phyloP scores from a whole-genome alignment of 2,329 filamentous ascomycete genomes.

The Cladosporium austrohemisphaericum region DNA sequence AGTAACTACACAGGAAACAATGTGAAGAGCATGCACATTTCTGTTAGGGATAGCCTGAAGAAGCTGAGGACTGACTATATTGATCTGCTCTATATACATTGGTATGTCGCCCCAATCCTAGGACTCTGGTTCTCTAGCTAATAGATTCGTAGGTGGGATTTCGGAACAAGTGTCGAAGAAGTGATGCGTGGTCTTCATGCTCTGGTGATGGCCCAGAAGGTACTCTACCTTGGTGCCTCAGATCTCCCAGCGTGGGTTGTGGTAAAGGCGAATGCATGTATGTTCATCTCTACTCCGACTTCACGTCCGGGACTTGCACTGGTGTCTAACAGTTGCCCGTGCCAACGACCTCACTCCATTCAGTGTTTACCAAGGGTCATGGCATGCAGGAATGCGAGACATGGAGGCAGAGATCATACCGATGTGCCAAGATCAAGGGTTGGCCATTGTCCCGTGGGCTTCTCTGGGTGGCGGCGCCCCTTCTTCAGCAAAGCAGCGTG shows the following conservation, averaged over 20 bases:
- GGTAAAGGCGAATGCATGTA: slow-evolving; percentile 28
- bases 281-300: too few species aligned
- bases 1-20: too few species aligned
- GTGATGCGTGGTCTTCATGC: slow-evolving; percentile 38
- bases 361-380: slow-evolving; percentile 37
- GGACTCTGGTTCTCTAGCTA: too few species aligned
- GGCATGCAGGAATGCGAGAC: slow-evolving; percentile 36
- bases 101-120: too few species aligned
- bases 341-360: slow-evolving; percentile 38
- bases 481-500: too few species aligned
- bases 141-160: too few species aligned
- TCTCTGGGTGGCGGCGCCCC: too few species aligned
- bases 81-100: slow-evolving; percentile 38
- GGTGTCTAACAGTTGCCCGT: slow-evolving; percentile 35
- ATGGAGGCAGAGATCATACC: slow-evolving; percentile 41
- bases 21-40: slow-evolving; percentile 38
- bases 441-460: too few species aligned
- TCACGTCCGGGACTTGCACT: too few species aligned
- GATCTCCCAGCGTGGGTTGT: slow-evolving; percentile 39
- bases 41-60: slow-evolving; percentile 38
- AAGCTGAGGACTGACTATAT: slow-evolving; percentile 40
- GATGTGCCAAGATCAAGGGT: slow-evolving; percentile 38
- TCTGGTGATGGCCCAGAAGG: slow-evolving; percentile 33
- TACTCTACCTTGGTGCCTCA: slow-evolving; percentile 39
- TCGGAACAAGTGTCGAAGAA: slow-evolving; percentile 38